Percentiles rank a stretch among this genome's conserved stretches.
Evolutionary conservation across 306 rosid genomes (phyloP).

Genomic region (Oemleria cerasiformis): DNA sequence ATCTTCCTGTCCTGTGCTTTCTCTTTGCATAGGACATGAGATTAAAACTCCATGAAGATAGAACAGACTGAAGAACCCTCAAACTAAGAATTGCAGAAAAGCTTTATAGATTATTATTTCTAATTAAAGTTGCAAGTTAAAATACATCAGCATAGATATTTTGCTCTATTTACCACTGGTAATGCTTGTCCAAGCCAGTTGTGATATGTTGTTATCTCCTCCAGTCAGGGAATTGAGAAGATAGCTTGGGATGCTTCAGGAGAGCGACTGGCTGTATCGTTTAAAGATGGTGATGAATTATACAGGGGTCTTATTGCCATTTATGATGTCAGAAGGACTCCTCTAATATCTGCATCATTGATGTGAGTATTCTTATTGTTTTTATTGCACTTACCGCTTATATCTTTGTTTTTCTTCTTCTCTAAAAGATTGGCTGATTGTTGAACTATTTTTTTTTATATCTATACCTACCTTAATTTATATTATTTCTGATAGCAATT

Average conservation of each 20-base stretch:
- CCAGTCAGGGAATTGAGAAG: slow-evolving; percentile 85
- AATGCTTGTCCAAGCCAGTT: not conserved
- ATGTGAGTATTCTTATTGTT: slow-evolving; percentile 52
- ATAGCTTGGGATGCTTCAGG: slow-evolving; percentile 97
- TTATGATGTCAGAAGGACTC: slow-evolving; percentile 79
- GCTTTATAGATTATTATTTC: not conserved
- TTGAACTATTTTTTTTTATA: not conserved
- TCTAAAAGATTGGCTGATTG: slow-evolving; percentile 8
- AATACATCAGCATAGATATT: not conserved
- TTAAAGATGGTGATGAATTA: slow-evolving; percentile 69
- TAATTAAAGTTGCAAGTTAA: not conserved
- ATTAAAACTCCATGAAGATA: not conserved
- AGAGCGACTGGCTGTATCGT: slow-evolving; percentile 87
- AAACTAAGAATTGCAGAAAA: not conserved
- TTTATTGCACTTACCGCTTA: not conserved
- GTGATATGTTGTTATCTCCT: slow-evolving; percentile 23
- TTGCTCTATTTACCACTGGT: not conserved
- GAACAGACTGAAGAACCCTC: not conserved
- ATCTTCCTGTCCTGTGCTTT: not conserved
- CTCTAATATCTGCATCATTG: slow-evolving; percentile 68
- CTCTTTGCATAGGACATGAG: not conserved
- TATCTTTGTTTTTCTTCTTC: not conserved
- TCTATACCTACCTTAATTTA: not conserved
- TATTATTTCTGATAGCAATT: not conserved
- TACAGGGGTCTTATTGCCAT: slow-evolving; percentile 80